Evolutionary conservation across 2,329 filamentous ascomycete genomes (phyloP).

Genomic region (Pseudomassariella vexata): DNA sequence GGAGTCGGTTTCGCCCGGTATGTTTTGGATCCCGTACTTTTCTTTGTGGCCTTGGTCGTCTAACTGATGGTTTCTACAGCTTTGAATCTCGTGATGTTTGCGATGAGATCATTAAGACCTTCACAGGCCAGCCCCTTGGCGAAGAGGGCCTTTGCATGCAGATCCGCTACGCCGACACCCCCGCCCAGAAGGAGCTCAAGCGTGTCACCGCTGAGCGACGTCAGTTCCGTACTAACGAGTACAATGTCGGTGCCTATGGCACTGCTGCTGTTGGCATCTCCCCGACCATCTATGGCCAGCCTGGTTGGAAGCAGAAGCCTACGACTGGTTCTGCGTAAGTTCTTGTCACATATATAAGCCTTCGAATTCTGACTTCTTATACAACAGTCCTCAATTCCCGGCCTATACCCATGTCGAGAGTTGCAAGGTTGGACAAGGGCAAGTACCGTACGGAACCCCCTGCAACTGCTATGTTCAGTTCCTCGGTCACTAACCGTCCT

Average conservation of each 20-base stretch:
- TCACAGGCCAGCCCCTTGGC: conserved; percentile 72
- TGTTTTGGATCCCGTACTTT: conserved; percentile 20
- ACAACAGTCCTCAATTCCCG: too few species aligned
- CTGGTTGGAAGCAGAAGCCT: conserved; percentile 27
- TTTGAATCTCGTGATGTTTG: conserved; percentile 88
- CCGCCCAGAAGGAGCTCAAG: conserved; percentile 94
- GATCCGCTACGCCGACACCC: conserved; percentile 94
- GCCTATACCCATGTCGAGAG: too few species aligned
- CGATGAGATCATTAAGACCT: conserved; percentile 81
- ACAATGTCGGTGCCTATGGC: conserved; percentile 70
- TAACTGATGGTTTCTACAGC: conserved; percentile 39
- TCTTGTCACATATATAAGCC: conserved; percentile 7
- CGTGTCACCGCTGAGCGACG: conserved; percentile 91
- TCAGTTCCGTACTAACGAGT: conserved; percentile 93
- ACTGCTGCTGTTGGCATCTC: conserved; percentile 54
- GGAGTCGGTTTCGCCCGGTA: conserved; percentile 97
- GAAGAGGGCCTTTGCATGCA: conserved; percentile 80
- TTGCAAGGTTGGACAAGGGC: not conserved
- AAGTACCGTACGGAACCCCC: not conserved
- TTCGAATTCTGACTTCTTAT: too few species aligned
- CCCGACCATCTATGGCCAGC: conserved; percentile 38
- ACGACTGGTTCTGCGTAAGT: conserved; percentile 5
- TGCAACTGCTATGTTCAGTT: too few species aligned
- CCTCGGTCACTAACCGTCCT: conserved; percentile 26
- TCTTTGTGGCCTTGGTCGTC: conserved; percentile 5